phyloP scores from a whole-genome alignment of 352 stramenopile species.

The Pythium dissimile region DNA sequence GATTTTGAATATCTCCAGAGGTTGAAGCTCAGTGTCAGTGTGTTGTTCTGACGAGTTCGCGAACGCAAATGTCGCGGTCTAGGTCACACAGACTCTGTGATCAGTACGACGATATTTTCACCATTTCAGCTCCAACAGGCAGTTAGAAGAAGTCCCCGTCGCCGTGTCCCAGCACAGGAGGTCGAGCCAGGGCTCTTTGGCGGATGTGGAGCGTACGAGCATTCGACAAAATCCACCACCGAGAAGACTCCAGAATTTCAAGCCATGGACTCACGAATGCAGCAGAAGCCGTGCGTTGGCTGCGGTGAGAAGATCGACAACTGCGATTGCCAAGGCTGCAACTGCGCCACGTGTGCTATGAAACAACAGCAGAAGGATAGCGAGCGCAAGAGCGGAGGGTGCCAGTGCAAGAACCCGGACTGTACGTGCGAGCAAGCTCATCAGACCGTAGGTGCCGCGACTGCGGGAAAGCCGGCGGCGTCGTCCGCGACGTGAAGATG shows the following conservation, averaged over 20 bases:
- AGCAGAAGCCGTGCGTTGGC: not conserved
- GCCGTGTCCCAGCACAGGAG: too few species aligned
- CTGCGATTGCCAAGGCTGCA: conserved; percentile 9
- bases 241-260: not conserved
- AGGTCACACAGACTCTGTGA: too few species aligned
- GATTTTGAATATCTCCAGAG: too few species aligned
- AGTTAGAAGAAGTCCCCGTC: too few species aligned
- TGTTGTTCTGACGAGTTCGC: too few species aligned
- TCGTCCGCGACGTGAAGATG: not conserved
- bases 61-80: too few species aligned
- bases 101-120: too few species aligned
- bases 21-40: too few species aligned
- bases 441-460: not conserved
- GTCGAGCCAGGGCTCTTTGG: too few species aligned
- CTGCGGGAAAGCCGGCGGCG: not conserved
- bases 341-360: conserved; percentile 14
- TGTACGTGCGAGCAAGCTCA: conserved; percentile 1
- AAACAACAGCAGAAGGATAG: conserved; percentile 10
- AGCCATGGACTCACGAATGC: not conserved
- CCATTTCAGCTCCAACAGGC: too few species aligned
- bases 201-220: too few species aligned
- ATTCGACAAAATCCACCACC: not conserved
- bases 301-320: not conserved
- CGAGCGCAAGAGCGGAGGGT: conserved; percentile 7
- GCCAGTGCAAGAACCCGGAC: conserved; percentile 5